phyloP scores from a whole-genome alignment of 75 land plant genomes.

The Ceratopteris richardii region DNA sequence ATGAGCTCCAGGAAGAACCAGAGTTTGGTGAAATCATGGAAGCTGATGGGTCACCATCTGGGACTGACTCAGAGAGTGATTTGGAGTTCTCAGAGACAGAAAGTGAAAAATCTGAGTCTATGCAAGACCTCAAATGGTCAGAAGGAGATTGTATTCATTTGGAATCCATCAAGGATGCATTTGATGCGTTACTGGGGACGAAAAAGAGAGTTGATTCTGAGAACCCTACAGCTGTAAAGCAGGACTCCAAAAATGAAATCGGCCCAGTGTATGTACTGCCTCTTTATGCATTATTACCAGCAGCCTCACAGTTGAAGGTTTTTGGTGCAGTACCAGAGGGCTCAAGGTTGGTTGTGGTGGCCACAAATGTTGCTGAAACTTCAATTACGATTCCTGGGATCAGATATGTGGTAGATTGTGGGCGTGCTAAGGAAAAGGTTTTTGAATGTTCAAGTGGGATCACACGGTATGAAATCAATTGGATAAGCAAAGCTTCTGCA shows the following conservation, averaged over 20 bases:
- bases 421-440: conserved; percentile 87
- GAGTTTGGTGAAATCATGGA: conserved; percentile 4
- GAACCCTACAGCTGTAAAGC: not conserved
- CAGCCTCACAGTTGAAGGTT: conserved; percentile 82
- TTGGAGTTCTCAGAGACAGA: conserved; percentile 33
- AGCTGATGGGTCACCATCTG: not conserved
- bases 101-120: conserved; percentile 2
- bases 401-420: conserved; percentile 93
- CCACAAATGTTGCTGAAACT: conserved; percentile 99
- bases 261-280: conserved; percentile 70
- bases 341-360: conserved; percentile 80
- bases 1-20: conserved; percentile 25
- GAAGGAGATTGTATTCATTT: conserved; percentile 16
- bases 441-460: conserved; percentile 69
- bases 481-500: conserved; percentile 99
- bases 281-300: conserved; percentile 93
- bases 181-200: conserved; percentile 41
- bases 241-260: conserved; percentile 1
- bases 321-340: conserved; percentile 75
- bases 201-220: conserved; percentile 1
- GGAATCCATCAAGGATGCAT: conserved; percentile 53
- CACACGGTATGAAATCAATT: conserved; percentile 74
- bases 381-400: conserved; percentile 95
- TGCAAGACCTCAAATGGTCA: conserved; percentile 11
- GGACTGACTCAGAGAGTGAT: conserved; percentile 46